Base-by-base conservation (phyloP, 306 rosid species). In the Astragalus membranaceus region DNA sequence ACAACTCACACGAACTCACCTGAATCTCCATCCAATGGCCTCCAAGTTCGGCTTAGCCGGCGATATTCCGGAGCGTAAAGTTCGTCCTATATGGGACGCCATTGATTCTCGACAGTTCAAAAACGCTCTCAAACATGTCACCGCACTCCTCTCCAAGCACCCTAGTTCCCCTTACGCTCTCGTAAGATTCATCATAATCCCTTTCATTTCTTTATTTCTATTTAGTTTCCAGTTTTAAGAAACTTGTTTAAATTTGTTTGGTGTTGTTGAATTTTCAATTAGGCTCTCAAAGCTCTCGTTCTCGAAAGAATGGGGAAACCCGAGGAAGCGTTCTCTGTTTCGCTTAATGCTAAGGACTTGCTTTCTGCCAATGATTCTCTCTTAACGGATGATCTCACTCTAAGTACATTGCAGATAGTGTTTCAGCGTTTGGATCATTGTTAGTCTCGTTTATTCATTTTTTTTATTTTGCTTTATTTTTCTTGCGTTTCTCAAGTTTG, bases 41-140 rank as follows among this genome's bases (percentile, higher is more conserved):
- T 83, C 99, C 7, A 95, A 89, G 88, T 88, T 95, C 74, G 97
- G 99, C 7, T 72, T 89, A 51, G 99, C 95, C 12, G 97, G 99
- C 1, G 99, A 96, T 13, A 83, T 95, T 58, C 96, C 96, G 30
- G 97, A 95, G 86, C 97, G 97, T 1, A 82, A 92, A 42, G 96
- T 95, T 78, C 96, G 99, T 1, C 95, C 96, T 3, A 81, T 95
- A 26, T 95, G 99, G 99, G 97, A 95, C 82, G 99, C 99, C 83
- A 86, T 95, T 71, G 97, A 95, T 82, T 86, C 99, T 1, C 92
- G 99, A 20, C 99, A 95, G 84, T 91, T 83, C 75, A 95, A 91
- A 78, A 89, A 74, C 64, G 99, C 96, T 48, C 88, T 91, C 76
- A 95, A 91, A 83, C 89, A 54, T 39, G 95, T 84, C 56, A 53